A percentile compares a stretch with the other conserved stretches of the same genome.
Evolutionary conservation across 768 basidiomycete genomes (phyloP).

Genomic region (Porphyrellus cyaneotinctus): DNA sequence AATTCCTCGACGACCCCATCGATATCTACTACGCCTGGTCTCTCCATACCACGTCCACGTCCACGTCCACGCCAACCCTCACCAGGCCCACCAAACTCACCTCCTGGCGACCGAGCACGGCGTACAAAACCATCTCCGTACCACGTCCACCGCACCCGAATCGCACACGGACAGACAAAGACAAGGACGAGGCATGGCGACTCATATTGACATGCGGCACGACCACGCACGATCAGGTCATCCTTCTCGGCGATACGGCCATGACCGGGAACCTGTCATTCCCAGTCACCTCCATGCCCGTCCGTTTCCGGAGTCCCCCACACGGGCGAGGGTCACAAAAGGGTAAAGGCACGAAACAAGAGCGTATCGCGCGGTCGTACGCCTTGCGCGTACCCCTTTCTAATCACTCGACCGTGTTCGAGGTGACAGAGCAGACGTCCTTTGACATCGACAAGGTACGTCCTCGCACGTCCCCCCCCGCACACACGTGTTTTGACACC

Average conservation of each 20-base stretch:
- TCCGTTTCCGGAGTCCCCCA: constrained; percentile 37
- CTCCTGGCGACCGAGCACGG: constrained; percentile 60
- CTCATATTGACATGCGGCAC: constrained; percentile 52
- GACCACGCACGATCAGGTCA: constrained; percentile 23
- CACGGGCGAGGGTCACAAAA: not conserved
- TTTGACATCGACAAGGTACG: constrained; percentile 92
- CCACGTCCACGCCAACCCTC: constrained; percentile 38
- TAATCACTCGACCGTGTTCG: constrained; percentile 31
- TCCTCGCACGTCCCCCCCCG: not conserved
- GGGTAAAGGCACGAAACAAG: constrained; percentile 48
- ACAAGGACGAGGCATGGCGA: constrained; percentile 52
- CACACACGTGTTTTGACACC: not conserved
- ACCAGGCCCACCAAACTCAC: constrained; percentile 62
- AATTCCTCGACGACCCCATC: constrained; percentile 48
- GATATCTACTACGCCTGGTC: constrained; percentile 75
- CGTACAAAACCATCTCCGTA: constrained; percentile 73
- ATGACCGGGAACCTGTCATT: constrained; percentile 46
- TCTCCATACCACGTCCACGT: constrained; percentile 21
- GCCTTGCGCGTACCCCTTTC: not conserved
- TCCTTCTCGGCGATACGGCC: constrained; percentile 41
- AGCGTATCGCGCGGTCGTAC: constrained; percentile 46
- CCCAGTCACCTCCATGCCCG: constrained; percentile 67
- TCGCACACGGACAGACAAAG: constrained; percentile 7
- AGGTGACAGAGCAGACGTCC: constrained; percentile 74
- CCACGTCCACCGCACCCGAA: constrained; percentile 51